Percentiles rank a stretch among this genome's conserved stretches.
Conservation (phyloP, 2,329 filamentous ascomycete genomes). For the Cephalotrichum gorgonifer region DNA sequence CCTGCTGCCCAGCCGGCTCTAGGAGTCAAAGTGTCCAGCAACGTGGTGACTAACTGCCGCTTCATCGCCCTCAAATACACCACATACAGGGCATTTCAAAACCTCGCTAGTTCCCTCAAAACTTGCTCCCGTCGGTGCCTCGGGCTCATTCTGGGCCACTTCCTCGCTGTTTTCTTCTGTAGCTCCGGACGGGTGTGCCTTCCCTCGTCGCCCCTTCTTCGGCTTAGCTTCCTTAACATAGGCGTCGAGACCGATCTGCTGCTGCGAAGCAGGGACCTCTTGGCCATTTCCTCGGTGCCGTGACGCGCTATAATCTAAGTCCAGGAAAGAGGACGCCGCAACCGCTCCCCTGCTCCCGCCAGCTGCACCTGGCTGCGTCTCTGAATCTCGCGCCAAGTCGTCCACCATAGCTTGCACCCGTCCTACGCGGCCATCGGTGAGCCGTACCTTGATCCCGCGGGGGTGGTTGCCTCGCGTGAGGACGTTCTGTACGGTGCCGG, state of each 20-base stretch:
- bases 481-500: conserved; percentile 55
- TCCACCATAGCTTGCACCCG: conserved; percentile 55
- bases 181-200: too few relatives aligned
- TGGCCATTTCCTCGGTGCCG: conserved; percentile 24
- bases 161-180: conserved; percentile 1
- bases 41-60: conserved; percentile 59
- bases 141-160: background rate
- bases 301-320: conserved; percentile 16
- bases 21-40: conserved; percentile 40
- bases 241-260: conserved; percentile 36
- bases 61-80: conserved; percentile 57
- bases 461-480: conserved; percentile 67
- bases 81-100: conserved; percentile 54
- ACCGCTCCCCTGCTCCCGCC: background rate
- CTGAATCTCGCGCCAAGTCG: conserved; percentile 1
- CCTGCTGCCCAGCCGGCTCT: too few relatives aligned
- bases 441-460: conserved; percentile 67
- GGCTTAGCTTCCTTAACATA: conserved; percentile 31
- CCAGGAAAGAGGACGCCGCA: too few relatives aligned
- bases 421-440: conserved; percentile 61
- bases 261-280: conserved; percentile 25
- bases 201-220: conserved; percentile 11
- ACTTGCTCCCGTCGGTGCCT: background rate
- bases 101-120: background rate
- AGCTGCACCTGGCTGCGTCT: background rate